Evolutionary conservation across 2,329 filamentous ascomycete species (phyloP), one percentile per base, ranked within the genome.

Genomic region (Botrytis paeoniae): DNA sequence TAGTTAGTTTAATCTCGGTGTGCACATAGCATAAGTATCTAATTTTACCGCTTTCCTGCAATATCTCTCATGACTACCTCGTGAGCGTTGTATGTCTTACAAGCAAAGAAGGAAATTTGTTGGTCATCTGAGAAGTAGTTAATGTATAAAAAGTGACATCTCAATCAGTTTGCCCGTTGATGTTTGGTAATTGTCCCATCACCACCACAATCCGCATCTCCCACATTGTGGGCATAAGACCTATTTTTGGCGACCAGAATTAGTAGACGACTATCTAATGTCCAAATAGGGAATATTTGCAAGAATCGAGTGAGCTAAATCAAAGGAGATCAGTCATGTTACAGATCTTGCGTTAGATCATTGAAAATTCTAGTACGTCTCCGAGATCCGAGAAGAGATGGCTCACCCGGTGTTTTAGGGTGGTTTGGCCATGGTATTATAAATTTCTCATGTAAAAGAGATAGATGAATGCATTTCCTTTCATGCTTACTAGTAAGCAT

Each of bases 201-300:
- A 29, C 16, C 14, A 29, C 12, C 59, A 8, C 32, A n/a, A 0
- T 12, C 3, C 7, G 18, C 1, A 64, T 3, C n/a, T 22, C n/a
- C 35, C 8, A 9, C 1, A 14, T 51, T 8, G 1, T 22, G 4
- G 3, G 0, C 1, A 39, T n/a, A 20, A 20, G 3, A n/a, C 1
- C 0, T 12, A 4, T 54, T 9, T 6, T 16, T 12, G 32, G 1
- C 22, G 29, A 37, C 4, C 3, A 37, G 0, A 12, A 10, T 20
- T 7, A 10, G 7, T 22, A n/a, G 1, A 1, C 18, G 2, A n/a
- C 3, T 29, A 20, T 37, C 4, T 51, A 1, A 37, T 8, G 0
- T 18, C 18, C 6, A 5, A 14, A 4, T 20, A 29, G 0, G 1
- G 1, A 9, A 2, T 12, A 37, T 1, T 14, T 12, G 14, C 14